Evolutionary conservation across 2,329 filamentous ascomycete species (phyloP), one percentile per base, ranked within the genome.

Genomic region (Dothiorella sarmentorum): DNA sequence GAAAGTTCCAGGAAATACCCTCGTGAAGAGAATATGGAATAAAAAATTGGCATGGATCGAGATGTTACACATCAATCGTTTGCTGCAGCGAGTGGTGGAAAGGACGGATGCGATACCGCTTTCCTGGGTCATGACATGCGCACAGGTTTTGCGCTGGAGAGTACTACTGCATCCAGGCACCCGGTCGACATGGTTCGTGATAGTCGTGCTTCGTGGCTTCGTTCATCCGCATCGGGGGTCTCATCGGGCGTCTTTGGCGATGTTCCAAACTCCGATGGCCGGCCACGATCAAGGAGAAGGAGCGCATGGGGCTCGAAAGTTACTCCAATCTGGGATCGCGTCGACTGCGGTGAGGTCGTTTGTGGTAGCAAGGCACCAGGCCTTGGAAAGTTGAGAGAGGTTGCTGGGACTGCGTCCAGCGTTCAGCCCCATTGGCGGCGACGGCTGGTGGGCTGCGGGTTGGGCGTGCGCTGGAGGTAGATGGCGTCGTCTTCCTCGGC

Each of bases 141-240:
- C 22, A 10, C 7, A 29, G 49, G 35, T 6, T 18, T 11, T 17
- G 49, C 11, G 15, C 47, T 52, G 47, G 20, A 52, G 20, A 29
- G 26, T 18, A 29, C n/a, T n/a, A 6, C 11, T 35, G 47, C 31
- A 22, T 22, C 20, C 47, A 52, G 33, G 20, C 31, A 10, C 22
- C 33, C 7, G 7, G 22, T n/a, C 20, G 20, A 29, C 4, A 38
- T 29, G 35, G 49, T 53, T n/a, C 47, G 33, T 52, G 20, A 38
- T 52, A 18, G 26, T 52, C 49, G 35, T 53, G 15, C 40, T 40
- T 53, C 49, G 35, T 38, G 24, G 24, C 35, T 24, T 53, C 24
- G 24, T 53, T 53, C 24, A 29, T 40, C 35, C 49, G 49, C 49
- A 40, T 53, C 49, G 49, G 49, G 49, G 49, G 49, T 53, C 49